These are phyloP conservation scores for Cercospora canescens DNA, from an alignment of 2,329 filamentous ascomycete species.

Conservation along the genomic window DNA sequence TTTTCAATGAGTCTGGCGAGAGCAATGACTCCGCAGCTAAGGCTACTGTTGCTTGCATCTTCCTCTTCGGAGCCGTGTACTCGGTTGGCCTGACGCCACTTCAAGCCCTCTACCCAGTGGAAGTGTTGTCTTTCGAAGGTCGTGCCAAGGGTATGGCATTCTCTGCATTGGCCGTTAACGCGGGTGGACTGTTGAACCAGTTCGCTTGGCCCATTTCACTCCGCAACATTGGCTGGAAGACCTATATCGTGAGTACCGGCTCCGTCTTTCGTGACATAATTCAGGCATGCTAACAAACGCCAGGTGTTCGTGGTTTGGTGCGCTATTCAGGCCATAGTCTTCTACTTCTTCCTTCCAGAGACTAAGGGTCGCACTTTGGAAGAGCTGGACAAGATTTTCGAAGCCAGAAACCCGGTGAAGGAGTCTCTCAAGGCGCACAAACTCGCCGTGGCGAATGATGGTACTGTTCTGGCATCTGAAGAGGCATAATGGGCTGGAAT, in stretches of 20 bases:
- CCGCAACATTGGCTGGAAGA: slow-evolving; percentile 29
- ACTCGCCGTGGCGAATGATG: slow-evolving; percentile 28
- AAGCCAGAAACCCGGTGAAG: slow-evolving; percentile 42
- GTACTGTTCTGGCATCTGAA: slow-evolving; percentile 27
- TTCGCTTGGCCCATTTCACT: slow-evolving; percentile 35
- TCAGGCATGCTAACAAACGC: not conserved
- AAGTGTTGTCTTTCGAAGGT: slow-evolving; percentile 51
- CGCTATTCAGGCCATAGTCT: slow-evolving; percentile 33
- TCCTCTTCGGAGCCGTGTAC: slow-evolving; percentile 35
- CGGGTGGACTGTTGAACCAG: slow-evolving; percentile 45
- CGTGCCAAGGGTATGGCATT: slow-evolving; percentile 48
- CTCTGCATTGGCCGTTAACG: slow-evolving; percentile 44
- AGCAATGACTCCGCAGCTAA: slow-evolving; percentile 18
- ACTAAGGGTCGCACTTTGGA: slow-evolving; percentile 45
- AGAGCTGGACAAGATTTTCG: slow-evolving; percentile 48
- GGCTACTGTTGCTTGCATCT: slow-evolving; percentile 35
- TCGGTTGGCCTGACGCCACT: slow-evolving; percentile 38
- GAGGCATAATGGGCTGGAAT: slow-evolving; percentile 15
- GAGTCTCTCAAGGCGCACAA: slow-evolving; percentile 29
- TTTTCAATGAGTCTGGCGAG: slow-evolving; percentile 29
- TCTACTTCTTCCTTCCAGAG: slow-evolving; percentile 42
- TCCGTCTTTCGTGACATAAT: not conserved
- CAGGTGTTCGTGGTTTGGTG: slow-evolving; percentile 36
- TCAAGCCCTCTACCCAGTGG: slow-evolving; percentile 44
- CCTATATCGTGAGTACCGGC: slow-evolving; percentile 19